Evolutionary conservation across 192 early-diverging fungal species (phyloP), one percentile per base, ranked within the genome.

Genomic region (Linnemannia exigua): DNA sequence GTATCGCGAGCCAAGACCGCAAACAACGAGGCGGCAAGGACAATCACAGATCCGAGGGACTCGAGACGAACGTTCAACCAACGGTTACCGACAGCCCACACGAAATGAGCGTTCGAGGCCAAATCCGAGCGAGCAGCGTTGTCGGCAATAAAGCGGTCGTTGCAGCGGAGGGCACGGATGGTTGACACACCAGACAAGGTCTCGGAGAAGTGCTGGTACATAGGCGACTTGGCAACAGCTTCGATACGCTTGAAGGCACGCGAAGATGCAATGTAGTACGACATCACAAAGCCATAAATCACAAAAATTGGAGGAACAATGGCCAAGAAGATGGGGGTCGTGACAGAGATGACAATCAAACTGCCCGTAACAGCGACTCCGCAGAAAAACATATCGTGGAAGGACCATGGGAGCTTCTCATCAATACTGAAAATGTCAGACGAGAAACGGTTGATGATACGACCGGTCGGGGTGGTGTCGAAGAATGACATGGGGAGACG

Each of bases 381-480:
- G 6, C 89, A 87, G 38, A 87, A 86, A 7, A 93, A 79, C 11
- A 92, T 72, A n/a, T 89, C 81, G 52, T 82, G 83, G 46, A 90
- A 74, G 31, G 67, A 74, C 73, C 76, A 82, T 0, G 85, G 76
- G 9, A 88, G 63, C 19, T 79, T 74, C 71, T 93, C 92, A 74
- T 96, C 96, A 44, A 96, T 89, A 46, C 91, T 93, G 79, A 93
- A 92, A 80, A 93, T 90, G 86, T 98, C 97, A 76, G 96, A 96
- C 41, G 93, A 93, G 74, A 98, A 97, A 36, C 97, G 92, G 81
- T 98, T 96, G 52, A 97, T 78, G 82, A 98, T 93, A 50, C 97
- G 92, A 19, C 97, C 95, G 1, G 94, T 72, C 5, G 96, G 96
- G 0, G 96, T 96, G 1, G 93, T 92, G 74, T 94, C 93, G 81